Evolutionary conservation across 2,329 filamentous ascomycete species (phyloP), one percentile per base, ranked within the genome.

Genomic region (Penicillium nordicum): DNA sequence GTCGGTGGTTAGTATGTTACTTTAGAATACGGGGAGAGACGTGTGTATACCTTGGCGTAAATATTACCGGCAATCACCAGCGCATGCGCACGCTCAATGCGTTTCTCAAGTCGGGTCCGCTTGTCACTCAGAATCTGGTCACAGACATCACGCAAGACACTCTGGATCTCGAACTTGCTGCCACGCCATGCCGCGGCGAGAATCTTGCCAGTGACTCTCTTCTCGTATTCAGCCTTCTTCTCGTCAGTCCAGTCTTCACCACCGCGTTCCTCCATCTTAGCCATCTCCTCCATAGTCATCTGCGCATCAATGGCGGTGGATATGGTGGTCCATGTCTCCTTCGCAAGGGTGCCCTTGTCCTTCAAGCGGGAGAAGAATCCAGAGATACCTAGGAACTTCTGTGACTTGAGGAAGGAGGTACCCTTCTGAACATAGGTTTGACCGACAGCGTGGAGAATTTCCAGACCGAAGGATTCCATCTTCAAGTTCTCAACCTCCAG

Each of bases 261-360:
- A 51, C 93, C 94, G 69, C 88, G 87, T 79, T 97, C 90, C 78
- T 99, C 94, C 76, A 93, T 82, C 74, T 93, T 92, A 53, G 92
- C 92, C 94, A 99, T 97, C 75, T 97, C 93, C 79, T 99, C 93
- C 86, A 99, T 96, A 58, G 92, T 96, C 80, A 96, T 88, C 79
- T 99, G 94, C 27, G 94, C 94, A 71, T 97, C 92, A 63, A 99
- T 96, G 38, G 94, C 94, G 50, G 90, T 95, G 61, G 87, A 92
- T 71, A 99, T 97, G 30, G 94, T 99, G 71, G 90, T 93, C 94
- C 94, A 99, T 1, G 94, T 97, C 71, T 99, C 94, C 81, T 97
- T 97, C 68, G 96, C 92, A 60, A 97, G 83, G 2, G 88, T 94
- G 59, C 93, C 93, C 84, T 97, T 97, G 75, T 99, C 94, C 79